Evolutionary conservation across 2,329 filamentous ascomycete genomes (phyloP), one percentile per base, ranked within the genome.

Genomic region (Trichoderma endophyticum): DNA sequence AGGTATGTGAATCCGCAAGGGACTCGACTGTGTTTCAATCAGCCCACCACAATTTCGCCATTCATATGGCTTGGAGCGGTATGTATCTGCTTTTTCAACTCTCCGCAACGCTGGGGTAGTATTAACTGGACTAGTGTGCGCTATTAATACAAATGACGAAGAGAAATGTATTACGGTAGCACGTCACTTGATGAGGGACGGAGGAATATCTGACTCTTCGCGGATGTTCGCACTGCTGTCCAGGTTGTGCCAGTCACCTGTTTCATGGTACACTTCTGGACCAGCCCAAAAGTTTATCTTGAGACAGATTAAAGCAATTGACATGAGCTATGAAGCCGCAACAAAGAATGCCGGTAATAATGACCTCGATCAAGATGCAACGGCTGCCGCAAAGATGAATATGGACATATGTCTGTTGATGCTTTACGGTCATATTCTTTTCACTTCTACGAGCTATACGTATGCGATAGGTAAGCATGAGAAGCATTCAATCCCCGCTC

Each of bases 261-360:
- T 89, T 48, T 88, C 90, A 34, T 93, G 92, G 85, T 97, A 95
- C 81, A 91, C 91, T 66, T 91, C 92, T 3, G 92, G 93, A 0
- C 91, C 93, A 0, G 91, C 92, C 24, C 94, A 97, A 81, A 98
- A 98, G 80, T 97, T 93, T 78, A 90, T 98, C 77, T 86, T 98
- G 72, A 91, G 96, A 5, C 94, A 97, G 81, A 93, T 99, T 82
- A 97, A 97, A 80, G 90, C 90, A 4, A 93, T 97, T 84, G 96
- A 99, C 91, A 59, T 84, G 82, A 84, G 87, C 15, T 83, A 86
- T 15, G 82, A 85, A 54, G 81, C 83, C 32, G 80, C 81, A 70
- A 80, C 80, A 3, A 71, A 69, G 1, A 68, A 73, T 54, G 28
- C 77, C 9, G 80, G 48, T 74, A 80, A 72, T 76, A 43, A 75